Base-by-base conservation (phyloP, 2,329 filamentous ascomycete species). In the Drechslerella stenobrocha region DNA sequence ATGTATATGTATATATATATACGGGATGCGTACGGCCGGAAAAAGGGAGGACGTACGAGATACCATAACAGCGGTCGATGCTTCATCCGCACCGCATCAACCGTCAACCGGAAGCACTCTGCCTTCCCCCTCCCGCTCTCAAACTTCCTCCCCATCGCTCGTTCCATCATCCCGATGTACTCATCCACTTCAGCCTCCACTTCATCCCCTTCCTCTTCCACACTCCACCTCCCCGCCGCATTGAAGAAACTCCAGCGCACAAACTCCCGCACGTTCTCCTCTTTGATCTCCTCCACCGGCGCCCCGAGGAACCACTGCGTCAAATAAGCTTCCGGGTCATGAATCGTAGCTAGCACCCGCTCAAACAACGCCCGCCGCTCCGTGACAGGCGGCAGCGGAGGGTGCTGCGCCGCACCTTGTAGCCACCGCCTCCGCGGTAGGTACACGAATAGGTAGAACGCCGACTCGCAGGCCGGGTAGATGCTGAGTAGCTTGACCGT, bases 211-310 rank as follows among this genome's bases (percentile, higher is more conserved):
- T 52, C 42, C 6, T 20, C 15, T 13, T 2, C 81, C 28, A 11
- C 11, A 3, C 76, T 74, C 23, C 77, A 76, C 47, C 75, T 74
- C 2, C 79, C 76, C 7, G 76, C 78, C 7, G 77, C 76, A 69
- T 81, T 82, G 47, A 82, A 78, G 52, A 86, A 81, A 0, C 81
- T 82, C 84, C 83, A 87, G n/a, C 79, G 75, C 18, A 83, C 77
- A 73, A 84, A 85, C 56, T 84, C 81, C 74, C 81, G 82, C 51
- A 86, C 71, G 73, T 86, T 84, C 28, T 85, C 82, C 11, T 79
- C 76, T 56, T 80, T 79, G 45, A 87, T 81, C 24, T 84, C 82
- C 24, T 77, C 75, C 1, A 76, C 47, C 13, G 79, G 76, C 5
- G 82, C 81, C 24, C 80, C 80, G 22, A 81, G 75, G 72, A 86